Conservation (phyloP, 2,329 filamentous ascomycete genomes). For the Exophiala xenobiotica region DNA sequence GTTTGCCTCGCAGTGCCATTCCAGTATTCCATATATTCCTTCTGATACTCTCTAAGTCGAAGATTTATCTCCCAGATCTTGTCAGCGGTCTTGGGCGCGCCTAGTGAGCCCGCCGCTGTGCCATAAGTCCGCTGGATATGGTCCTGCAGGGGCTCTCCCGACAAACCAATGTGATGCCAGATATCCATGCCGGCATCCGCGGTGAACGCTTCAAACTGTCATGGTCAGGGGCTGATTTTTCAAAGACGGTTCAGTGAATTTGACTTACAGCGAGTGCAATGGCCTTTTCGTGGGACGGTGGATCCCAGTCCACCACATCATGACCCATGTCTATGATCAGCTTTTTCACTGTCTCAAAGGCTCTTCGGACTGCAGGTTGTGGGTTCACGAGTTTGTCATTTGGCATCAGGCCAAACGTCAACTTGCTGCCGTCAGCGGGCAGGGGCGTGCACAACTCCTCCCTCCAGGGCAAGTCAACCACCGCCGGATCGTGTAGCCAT, state of each 20-base stretch:
- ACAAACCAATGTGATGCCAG: slow-evolving; percentile 50
- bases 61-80: slow-evolving; percentile 10
- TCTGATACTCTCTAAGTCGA: slow-evolving; percentile 5
- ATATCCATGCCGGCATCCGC: slow-evolving; percentile 55
- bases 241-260: neutral
- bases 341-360: slow-evolving; percentile 8
- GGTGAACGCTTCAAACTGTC: slow-evolving; percentile 8
- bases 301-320: slow-evolving; percentile 9
- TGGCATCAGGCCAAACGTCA: slow-evolving; percentile 51
- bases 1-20: slow-evolving; percentile 46
- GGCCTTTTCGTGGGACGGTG: neutral
- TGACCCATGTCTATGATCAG: slow-evolving; percentile 45
- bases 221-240: neutral
- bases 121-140: slow-evolving; percentile 1
- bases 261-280: slow-evolving; percentile 1
- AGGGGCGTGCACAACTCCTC: slow-evolving; percentile 6
- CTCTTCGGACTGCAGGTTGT: slow-evolving; percentile 56
- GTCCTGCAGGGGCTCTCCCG: slow-evolving; percentile 41
- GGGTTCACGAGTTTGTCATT: slow-evolving; percentile 49
- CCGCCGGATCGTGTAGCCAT: slow-evolving; percentile 45
- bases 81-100: slow-evolving; percentile 3
- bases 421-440: slow-evolving; percentile 30
- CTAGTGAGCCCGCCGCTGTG: neutral
- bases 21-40: slow-evolving; percentile 28
- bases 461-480: slow-evolving; percentile 52